Evolutionary conservation across 208 protist genomes (phyloP).

Genomic region (Trypanosomatidae sp.): DNA sequence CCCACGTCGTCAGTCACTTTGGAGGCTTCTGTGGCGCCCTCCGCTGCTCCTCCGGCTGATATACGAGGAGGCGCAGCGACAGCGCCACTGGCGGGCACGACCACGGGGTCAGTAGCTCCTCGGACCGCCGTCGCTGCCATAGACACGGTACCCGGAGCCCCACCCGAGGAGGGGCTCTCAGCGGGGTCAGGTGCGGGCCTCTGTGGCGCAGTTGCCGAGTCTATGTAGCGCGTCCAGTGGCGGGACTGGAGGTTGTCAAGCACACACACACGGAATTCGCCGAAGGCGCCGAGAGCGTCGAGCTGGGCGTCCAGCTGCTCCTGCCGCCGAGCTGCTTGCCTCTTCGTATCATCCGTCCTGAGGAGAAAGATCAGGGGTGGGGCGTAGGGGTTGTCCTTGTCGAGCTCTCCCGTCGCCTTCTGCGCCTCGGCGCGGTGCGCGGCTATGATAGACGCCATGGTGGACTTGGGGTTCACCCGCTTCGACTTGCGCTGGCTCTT

Average conservation of each 20-base stretch:
- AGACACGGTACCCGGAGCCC: not conserved
- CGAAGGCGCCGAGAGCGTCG: conserved; percentile 6
- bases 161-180: not conserved
- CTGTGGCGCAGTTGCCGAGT: conserved; percentile 1
- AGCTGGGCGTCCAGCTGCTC: conserved; percentile 23
- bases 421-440: conserved; percentile 21
- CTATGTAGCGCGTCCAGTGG: conserved; percentile 23
- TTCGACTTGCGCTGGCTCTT: conserved; percentile 20
- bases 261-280: conserved; percentile 30
- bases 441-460: conserved; percentile 14
- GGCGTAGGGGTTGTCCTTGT: conserved; percentile 1
- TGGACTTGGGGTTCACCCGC: conserved; percentile 14
- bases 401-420: conserved; percentile 8
- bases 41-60: too few relatives aligned
- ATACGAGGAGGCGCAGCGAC: not conserved
- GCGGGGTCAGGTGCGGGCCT: not conserved
- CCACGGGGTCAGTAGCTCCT: not conserved
- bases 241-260: conserved; percentile 21
- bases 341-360: conserved; percentile 24
- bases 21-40: not conserved
- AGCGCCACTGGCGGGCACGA: not conserved
- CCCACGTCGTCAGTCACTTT: not conserved
- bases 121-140: not conserved
- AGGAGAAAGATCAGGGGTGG: conserved; percentile 28
- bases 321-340: conserved; percentile 26